Evolutionary conservation across 257 asterid species (phyloP), one percentile per base, ranked within the genome.

Genomic region (Ilex aquifolium): DNA sequence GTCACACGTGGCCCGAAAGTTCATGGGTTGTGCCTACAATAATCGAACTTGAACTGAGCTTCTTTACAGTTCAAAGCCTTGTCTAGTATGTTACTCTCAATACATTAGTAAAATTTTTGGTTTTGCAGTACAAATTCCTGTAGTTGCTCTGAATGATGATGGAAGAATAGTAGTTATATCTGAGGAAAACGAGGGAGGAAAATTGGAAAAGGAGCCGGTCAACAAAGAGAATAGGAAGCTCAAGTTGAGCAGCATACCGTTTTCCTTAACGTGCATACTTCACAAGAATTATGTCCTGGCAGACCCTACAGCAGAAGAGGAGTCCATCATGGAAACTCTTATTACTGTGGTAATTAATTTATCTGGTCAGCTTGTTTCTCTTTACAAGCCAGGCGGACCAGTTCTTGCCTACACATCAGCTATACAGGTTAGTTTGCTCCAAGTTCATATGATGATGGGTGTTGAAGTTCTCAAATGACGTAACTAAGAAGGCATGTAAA

Each of bases 301-400:
- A 5, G 97, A 93, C 76, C 96, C 99, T 44, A 83, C 99, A 51
- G 84, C 88, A 6, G 97, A 93, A 82, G 99, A 93, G 85, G 99
- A 93, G 80, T 81, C 95, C 7, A 65, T 87, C 30, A 90, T 93
- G 99, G 97, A 90, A 66, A 90, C 95, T 16, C 79, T 56, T 60
- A 72, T 93, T 29, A 82, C 95, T 10, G 94, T 88, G 57, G 96
- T 87, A 31, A 78, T 87, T 66, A 94, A 93, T 76, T 82, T 94
- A 0, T 82, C 89, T 16, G 63, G 74, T 72, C 96, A 83, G 74
- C 87, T 93, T 0, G 85, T 90, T 32, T 93, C 96, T 44, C 86
- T 87, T 53, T 80, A 81, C 72, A 93, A 90, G 69, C 97, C 96
- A 14, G 96, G 99, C 39, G 99, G 99, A 27, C 83, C 95, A 11